These are phyloP conservation scores for Trichoderma harzianum DNA, from an alignment of 2,329 filamentous ascomycete species.

Conservation along the genomic window DNA sequence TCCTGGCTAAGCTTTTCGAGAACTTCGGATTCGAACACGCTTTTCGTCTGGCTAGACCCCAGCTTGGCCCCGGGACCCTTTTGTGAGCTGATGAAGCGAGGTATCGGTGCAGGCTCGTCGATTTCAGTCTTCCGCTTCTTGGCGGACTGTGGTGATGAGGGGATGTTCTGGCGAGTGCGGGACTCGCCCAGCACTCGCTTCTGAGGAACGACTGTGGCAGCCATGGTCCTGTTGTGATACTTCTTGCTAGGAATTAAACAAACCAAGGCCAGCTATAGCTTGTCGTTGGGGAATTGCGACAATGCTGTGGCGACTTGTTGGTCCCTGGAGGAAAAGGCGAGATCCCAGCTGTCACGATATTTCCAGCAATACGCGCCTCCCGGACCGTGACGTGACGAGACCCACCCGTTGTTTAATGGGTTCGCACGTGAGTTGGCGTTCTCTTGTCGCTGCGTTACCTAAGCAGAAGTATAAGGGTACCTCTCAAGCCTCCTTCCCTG, in stretches of 20 bases:
- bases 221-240: conserved; percentile 36
- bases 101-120: conserved; percentile 51
- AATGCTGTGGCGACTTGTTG: background rate
- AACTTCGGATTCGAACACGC: conserved; percentile 88
- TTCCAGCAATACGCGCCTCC: conserved; percentile 30
- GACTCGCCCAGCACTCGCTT: conserved; percentile 72
- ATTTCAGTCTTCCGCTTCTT: conserved; percentile 85
- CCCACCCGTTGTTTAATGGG: conserved; percentile 28
- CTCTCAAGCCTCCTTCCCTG: background rate
- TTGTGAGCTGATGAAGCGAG: conserved; percentile 61
- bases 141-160: conserved; percentile 52
- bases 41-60: conserved; percentile 77
- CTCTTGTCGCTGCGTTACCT: background rate
- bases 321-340: background rate
- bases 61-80: conserved; percentile 57
- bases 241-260: background rate
- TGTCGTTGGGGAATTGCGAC: background rate
- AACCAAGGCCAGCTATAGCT: background rate
- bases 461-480: background rate
- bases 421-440: conserved; percentile 32
- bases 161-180: conserved; percentile 60
- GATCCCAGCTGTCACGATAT: conserved; percentile 10
- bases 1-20: conserved; percentile 96
- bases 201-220: conserved; percentile 56
- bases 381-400: conserved; percentile 37